phyloP scores from a whole-genome alignment of 257 asterid species.

The Jasminum sambac region DNA sequence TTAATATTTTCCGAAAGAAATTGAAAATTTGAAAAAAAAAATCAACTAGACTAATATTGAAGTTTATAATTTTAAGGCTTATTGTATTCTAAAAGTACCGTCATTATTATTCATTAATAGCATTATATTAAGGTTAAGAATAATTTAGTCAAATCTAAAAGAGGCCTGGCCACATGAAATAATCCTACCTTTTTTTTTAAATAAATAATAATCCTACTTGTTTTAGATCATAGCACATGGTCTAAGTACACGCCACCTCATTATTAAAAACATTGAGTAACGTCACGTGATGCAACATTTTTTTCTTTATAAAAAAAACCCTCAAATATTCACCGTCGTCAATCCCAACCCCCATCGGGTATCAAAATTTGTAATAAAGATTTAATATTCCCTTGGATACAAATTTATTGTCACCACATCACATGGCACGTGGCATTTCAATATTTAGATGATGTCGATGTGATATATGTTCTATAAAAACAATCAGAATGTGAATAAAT shows the following conservation, averaged over 20 bases:
- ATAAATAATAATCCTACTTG: conserved; percentile 36
- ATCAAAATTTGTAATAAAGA: neutral
- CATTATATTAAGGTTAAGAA: neutral
- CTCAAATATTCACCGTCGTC: neutral
- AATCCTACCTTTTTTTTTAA: conserved; percentile 33
- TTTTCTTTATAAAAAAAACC: no score
- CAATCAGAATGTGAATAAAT: no score
- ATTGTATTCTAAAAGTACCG: neutral
- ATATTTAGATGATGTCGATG: no score
- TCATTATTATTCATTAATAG: neutral
- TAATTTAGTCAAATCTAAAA: conserved; percentile 8
- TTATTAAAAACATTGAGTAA: conserved; percentile 23
- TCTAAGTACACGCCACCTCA: conserved; percentile 21
- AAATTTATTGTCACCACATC: no score
- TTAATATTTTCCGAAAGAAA: neutral
- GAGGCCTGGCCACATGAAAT: conserved; percentile 29
- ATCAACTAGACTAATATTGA: neutral
- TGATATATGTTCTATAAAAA: no score
- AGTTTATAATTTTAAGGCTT: neutral
- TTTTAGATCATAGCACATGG: conserved; percentile 33
- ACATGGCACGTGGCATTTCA: no score
- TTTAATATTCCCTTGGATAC: no score
- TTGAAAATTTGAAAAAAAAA: no score
- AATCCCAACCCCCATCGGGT: conserved; percentile 1
- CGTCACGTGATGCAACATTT: conserved; percentile 26